Conservation (phyloP, 441 rosid genomes). For the Metrosideros polymorpha region DNA sequence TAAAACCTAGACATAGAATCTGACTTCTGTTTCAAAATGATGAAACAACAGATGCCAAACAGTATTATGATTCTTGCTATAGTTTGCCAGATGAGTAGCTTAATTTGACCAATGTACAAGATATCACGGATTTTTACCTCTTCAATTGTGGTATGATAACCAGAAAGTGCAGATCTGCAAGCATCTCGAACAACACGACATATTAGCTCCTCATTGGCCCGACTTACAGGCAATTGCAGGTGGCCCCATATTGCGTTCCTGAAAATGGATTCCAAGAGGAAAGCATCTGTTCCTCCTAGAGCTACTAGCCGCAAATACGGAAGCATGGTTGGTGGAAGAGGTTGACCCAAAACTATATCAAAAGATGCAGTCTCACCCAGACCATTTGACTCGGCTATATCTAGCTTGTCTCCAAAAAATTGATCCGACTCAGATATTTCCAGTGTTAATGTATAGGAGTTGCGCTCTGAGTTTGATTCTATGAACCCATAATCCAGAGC, state of each 20-base stretch:
- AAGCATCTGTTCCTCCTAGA: slow-evolving; percentile 79
- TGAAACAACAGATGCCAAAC: background rate
- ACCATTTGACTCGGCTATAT: slow-evolving; percentile 75
- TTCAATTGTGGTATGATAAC: slow-evolving; percentile 57
- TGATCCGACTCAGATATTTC: slow-evolving; percentile 61
- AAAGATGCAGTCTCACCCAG: slow-evolving; percentile 55
- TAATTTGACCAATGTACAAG: background rate
- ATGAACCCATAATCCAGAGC: slow-evolving; percentile 89
- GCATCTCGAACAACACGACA: slow-evolving; percentile 73
- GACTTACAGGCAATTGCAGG: slow-evolving; percentile 75
- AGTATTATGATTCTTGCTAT: background rate
- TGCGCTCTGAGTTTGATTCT: slow-evolving; percentile 55
- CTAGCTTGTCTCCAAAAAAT: slow-evolving; percentile 75
- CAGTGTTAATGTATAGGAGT: slow-evolving; percentile 63
- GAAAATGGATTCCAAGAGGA: slow-evolving; percentile 82
- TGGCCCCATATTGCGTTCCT: slow-evolving; percentile 81
- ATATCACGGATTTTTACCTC: slow-evolving; percentile 38
- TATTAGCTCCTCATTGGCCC: slow-evolving; percentile 74
- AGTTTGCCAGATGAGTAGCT: background rate
- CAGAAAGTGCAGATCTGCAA: slow-evolving; percentile 78
- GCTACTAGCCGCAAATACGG: slow-evolving; percentile 73
- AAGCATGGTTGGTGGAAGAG: slow-evolving; percentile 71
- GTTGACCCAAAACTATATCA: slow-evolving; percentile 47
- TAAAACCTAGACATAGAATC: background rate
- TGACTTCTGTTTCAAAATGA: background rate